phyloP scores from a whole-genome alignment of 257 asterid genomes.

The Solanum okadae region DNA sequence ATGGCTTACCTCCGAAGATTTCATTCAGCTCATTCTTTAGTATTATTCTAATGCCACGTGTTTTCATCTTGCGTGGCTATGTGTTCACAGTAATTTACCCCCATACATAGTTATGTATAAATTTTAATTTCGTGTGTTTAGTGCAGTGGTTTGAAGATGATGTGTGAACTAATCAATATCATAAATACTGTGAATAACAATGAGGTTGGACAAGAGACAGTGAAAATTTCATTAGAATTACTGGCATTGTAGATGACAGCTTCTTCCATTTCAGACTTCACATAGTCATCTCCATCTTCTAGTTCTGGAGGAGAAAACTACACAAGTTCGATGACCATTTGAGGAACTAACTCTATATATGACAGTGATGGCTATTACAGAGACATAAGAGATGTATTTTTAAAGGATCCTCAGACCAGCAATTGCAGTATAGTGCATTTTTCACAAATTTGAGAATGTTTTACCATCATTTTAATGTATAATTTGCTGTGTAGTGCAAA shows the following conservation, averaged over 20 bases:
- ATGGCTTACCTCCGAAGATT: too few species aligned
- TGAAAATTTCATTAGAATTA: too few species aligned
- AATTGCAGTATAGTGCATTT: not conserved
- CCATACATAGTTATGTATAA: too few species aligned
- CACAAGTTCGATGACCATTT: not conserved
- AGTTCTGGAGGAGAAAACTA: not conserved
- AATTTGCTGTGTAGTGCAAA: conserved; percentile 35
- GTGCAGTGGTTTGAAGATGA: too few species aligned
- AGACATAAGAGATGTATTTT: not conserved
- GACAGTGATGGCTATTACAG: not conserved
- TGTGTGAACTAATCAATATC: too few species aligned
- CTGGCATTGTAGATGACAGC: not conserved
- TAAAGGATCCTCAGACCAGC: not conserved
- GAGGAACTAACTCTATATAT: not conserved
- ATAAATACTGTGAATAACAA: too few species aligned
- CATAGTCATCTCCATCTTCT: not conserved
- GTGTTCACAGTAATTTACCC: too few species aligned
- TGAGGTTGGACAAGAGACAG: too few species aligned
- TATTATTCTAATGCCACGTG: too few species aligned
- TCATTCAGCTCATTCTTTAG: too few species aligned
- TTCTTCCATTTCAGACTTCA: not conserved
- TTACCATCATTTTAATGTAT: not conserved
- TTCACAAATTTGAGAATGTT: not conserved
- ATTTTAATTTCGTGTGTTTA: too few species aligned
- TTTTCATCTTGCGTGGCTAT: too few species aligned